Percentiles rank a stretch among this genome's conserved stretches.
Evolutionary conservation across 1,284 basidiomycete genomes (phyloP).

Genomic region (Boletus holoroseus): DNA sequence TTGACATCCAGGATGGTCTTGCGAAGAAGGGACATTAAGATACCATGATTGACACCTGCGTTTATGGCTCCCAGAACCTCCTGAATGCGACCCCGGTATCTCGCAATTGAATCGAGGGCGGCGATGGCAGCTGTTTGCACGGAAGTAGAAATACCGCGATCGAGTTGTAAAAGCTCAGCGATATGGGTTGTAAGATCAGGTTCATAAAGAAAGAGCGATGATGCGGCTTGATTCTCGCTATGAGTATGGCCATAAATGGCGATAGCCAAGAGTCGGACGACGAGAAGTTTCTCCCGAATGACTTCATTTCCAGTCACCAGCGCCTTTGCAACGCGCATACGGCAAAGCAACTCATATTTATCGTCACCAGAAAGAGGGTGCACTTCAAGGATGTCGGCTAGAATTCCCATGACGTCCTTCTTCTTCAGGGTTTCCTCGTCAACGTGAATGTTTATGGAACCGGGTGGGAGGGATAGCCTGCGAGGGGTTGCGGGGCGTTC

Average conservation of each 20-base stretch:
- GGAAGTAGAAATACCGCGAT: slow-evolving; percentile 58
- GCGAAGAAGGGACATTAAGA: slow-evolving; percentile 82
- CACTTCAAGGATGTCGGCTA: slow-evolving; percentile 70
- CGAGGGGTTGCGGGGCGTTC: slow-evolving; percentile 38
- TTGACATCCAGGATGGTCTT: slow-evolving; percentile 72
- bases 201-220: slow-evolving; percentile 89
- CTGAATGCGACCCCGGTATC: slow-evolving; percentile 77
- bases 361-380: slow-evolving; percentile 77
- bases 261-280: slow-evolving; percentile 80
- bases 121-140: slow-evolving; percentile 83
- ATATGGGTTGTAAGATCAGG: slow-evolving; percentile 85
- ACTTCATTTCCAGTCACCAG: slow-evolving; percentile 53
- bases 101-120: slow-evolving; percentile 84
- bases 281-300: slow-evolving; percentile 76
- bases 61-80: slow-evolving; percentile 91
- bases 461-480: slow-evolving; percentile 36
- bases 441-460: slow-evolving; percentile 61
- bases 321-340: slow-evolving; percentile 74
- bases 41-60: slow-evolving; percentile 94
- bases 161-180: slow-evolving; percentile 84
- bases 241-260: slow-evolving; percentile 87
- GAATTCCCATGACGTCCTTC: slow-evolving; percentile 64
- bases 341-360: slow-evolving; percentile 86
- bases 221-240: slow-evolving; percentile 71
- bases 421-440: slow-evolving; percentile 54